A percentile compares a stretch with the other conserved stretches of the same genome.
phyloP scores from a whole-genome alignment of 139 green algal species.

The Ulvella scutata region DNA sequence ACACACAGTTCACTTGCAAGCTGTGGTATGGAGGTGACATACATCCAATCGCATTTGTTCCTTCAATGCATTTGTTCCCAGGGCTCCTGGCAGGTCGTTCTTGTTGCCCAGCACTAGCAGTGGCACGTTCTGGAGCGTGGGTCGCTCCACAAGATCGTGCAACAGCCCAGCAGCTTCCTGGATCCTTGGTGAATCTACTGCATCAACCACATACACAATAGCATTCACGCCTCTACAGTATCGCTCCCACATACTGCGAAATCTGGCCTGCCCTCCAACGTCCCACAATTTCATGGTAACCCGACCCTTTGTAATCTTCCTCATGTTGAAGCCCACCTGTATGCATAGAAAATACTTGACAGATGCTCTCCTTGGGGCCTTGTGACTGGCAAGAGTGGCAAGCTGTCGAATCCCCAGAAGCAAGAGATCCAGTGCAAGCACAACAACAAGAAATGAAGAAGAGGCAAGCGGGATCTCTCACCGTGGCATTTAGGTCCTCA shows the following conservation, averaged over 20 bases:
- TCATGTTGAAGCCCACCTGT: constrained; percentile 95
- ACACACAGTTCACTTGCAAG: not conserved
- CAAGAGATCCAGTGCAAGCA: not conserved
- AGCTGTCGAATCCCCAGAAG: not conserved
- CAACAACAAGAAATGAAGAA: constrained; percentile 8
- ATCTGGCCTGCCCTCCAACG: constrained; percentile 86
- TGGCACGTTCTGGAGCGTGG: constrained; percentile 62
- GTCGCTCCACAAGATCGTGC: constrained; percentile 47
- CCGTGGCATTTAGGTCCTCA: constrained; percentile 93
- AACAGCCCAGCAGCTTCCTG: constrained; percentile 33
- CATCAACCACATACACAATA: constrained; percentile 95
- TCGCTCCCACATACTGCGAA: constrained; percentile 94
- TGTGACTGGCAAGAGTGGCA: not conserved
- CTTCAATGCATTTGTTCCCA: constrained; percentile 58
- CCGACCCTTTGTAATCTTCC: constrained; percentile 85
- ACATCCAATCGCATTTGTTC: constrained; percentile 66
- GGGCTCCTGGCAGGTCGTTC: constrained; percentile 75
- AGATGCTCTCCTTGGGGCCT: too few relatives aligned
- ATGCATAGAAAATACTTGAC: not conserved
- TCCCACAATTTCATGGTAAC: constrained; percentile 99
- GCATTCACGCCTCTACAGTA: constrained; percentile 94
- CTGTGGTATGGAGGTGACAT: constrained; percentile 9
- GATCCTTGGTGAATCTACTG: constrained; percentile 69
- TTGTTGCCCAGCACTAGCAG: constrained; percentile 98
- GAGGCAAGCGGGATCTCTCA: constrained; percentile 18